phyloP scores from a whole-genome alignment of 2,329 filamentous ascomycete species.

The Diaporthe longicolla region DNA sequence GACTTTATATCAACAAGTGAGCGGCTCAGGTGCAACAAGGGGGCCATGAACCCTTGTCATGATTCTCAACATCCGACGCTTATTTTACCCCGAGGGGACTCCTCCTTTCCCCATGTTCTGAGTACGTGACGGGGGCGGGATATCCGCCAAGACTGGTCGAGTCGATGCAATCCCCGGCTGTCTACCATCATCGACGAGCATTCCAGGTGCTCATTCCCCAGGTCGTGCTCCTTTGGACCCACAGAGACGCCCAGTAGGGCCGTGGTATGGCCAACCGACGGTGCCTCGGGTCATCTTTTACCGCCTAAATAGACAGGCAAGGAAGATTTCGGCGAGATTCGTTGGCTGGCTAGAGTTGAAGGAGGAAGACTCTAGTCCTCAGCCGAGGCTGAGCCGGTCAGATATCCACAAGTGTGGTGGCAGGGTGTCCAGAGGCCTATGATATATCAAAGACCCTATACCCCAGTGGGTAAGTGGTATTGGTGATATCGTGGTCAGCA shows the following conservation, averaged over 20 bases:
- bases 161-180: slow-evolving; percentile 13
- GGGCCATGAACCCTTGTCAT: slow-evolving; percentile 15
- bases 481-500: slow-evolving; percentile 1
- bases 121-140: slow-evolving; percentile 6
- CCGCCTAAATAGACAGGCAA: not conserved
- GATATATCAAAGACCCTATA: not conserved
- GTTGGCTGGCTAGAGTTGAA: slow-evolving; percentile 15
- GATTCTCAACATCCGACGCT: slow-evolving; percentile 22
- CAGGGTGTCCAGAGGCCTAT: not conserved
- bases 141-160: slow-evolving; percentile 7
- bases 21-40: slow-evolving; percentile 18
- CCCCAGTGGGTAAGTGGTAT: not conserved
- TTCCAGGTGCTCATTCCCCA: slow-evolving; percentile 13
- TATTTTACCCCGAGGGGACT: slow-evolving; percentile 32
- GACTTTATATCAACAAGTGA: slow-evolving; percentile 19
- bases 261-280: not conserved
- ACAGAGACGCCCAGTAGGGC: slow-evolving; percentile 11
- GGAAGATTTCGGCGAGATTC: slow-evolving; percentile 23
- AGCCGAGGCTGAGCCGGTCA: slow-evolving; percentile 15
- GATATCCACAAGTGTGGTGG: slow-evolving; percentile 32
- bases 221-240: slow-evolving; percentile 30
- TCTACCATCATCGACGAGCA: slow-evolving; percentile 21
- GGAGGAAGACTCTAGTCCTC: not conserved
- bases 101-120: slow-evolving; percentile 34
- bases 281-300: slow-evolving; percentile 13